These are phyloP conservation scores for Hyaloscypha hepaticicola DNA, from an alignment of 495 filamentous ascomycete species.

Conservation along the genomic window DNA sequence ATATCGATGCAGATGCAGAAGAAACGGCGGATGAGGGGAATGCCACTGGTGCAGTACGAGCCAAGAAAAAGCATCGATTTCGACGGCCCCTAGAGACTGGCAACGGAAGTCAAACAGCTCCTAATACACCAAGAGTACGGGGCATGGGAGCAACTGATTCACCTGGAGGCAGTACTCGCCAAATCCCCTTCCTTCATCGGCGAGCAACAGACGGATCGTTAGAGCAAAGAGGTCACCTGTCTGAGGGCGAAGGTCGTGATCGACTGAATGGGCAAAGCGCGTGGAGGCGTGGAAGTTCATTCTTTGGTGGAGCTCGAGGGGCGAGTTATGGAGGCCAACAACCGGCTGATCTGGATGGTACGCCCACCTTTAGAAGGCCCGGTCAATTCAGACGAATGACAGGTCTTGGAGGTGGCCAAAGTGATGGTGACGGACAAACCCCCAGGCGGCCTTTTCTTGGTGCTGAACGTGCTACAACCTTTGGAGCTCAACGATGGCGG, in stretches of 20 bases:
- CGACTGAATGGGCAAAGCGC: conserved; percentile 58
- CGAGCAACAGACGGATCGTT: conserved; percentile 66
- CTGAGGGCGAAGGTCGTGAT: conserved; percentile 87
- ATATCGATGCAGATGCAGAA: conserved; percentile 73
- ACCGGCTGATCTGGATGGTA: conserved; percentile 37
- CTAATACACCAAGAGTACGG: conserved; percentile 59
- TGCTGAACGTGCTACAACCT: conserved; percentile 67
- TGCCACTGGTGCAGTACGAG: conserved; percentile 42
- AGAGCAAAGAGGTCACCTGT: conserved; percentile 70
- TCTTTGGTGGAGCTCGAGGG: conserved; percentile 55
- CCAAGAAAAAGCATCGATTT: conserved; percentile 55
- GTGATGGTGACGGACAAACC: conserved; percentile 50
- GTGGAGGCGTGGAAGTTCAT: conserved; percentile 54
- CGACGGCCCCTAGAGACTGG: conserved; percentile 37
- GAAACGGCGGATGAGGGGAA: conserved; percentile 60
- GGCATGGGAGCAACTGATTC: conserved; percentile 48
- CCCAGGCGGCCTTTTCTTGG: conserved; percentile 52
- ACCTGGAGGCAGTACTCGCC: conserved; percentile 47
- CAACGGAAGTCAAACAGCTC: conserved; percentile 49
- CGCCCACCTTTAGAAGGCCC: conserved; percentile 55
- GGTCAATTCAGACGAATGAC: conserved; percentile 76
- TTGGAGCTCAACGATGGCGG: conserved; percentile 82
- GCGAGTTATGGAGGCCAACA: conserved; percentile 34
- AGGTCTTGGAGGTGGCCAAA: conserved; percentile 55
- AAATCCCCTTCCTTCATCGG: conserved; percentile 58